phyloP scores from a whole-genome alignment of 2,329 filamentous ascomycete genomes.

The Harringtonia aguacate region DNA sequence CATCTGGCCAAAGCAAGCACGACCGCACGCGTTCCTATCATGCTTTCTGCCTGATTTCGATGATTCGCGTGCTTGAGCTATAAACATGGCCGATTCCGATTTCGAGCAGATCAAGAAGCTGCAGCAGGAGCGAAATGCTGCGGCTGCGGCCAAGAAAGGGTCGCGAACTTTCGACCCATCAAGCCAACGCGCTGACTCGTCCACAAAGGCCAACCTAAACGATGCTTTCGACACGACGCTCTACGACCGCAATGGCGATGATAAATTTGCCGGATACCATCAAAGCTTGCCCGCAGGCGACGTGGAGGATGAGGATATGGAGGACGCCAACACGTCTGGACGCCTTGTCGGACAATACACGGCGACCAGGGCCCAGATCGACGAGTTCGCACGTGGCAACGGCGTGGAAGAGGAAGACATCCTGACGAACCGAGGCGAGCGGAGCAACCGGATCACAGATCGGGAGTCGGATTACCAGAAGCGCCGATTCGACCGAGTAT shows the following conservation, averaged over 20 bases:
- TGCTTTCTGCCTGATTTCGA: background rate
- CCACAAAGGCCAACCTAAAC: conserved; percentile 83
- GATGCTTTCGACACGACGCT: conserved; percentile 82
- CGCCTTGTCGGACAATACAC: conserved; percentile 93
- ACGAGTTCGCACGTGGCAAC: conserved; percentile 78
- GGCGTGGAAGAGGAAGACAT: conserved; percentile 91
- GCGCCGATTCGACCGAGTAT: conserved; percentile 75
- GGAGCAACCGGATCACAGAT: conserved; percentile 81
- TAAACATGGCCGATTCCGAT: conserved; percentile 64
- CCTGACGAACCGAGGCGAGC: conserved; percentile 69
- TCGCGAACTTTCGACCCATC: conserved; percentile 61
- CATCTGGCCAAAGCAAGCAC: background rate
- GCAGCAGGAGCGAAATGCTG: conserved; percentile 85
- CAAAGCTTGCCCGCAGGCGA: conserved; percentile 74
- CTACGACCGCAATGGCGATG: conserved; percentile 61
- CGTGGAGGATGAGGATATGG: conserved; percentile 71
- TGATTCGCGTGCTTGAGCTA: background rate
- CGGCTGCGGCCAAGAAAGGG: conserved; percentile 68
- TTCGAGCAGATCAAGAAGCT: conserved; percentile 81
- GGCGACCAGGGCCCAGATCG: conserved; percentile 80
- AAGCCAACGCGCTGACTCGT: conserved; percentile 71
- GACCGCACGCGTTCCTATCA: background rate
- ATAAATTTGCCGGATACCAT: conserved; percentile 85
- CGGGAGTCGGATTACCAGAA: conserved; percentile 98
- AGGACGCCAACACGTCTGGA: conserved; percentile 60